Percentiles rank a stretch among this genome's conserved stretches.
These are phyloP conservation scores for Diplodia intermedia DNA, from an alignment of 2,329 filamentous ascomycete genomes.

Conservation along the genomic window DNA sequence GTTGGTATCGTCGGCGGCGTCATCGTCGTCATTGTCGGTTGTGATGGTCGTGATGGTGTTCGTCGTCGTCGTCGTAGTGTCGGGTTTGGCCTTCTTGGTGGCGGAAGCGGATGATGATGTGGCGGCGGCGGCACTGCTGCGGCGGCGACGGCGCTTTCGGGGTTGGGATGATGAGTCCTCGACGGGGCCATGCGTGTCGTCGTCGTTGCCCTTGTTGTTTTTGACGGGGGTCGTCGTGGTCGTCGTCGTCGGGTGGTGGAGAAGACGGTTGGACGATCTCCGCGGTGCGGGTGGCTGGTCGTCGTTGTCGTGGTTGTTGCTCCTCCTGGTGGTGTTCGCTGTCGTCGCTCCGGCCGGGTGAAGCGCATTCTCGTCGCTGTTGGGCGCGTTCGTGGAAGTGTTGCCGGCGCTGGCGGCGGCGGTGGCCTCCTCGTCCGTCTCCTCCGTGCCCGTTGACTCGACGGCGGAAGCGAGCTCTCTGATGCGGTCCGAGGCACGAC, in stretches of 20 bases:
- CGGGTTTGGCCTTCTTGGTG: too few relatives aligned
- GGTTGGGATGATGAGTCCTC: too few relatives aligned
- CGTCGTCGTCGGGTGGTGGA: too few relatives aligned
- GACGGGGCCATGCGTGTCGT: too few relatives aligned
- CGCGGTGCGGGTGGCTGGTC: too few relatives aligned
- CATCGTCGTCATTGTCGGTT: neutral
- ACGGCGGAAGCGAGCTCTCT: neutral
- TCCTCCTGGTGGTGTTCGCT: neutral
- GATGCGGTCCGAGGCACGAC: constrained; percentile 2
- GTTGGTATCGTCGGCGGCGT: neutral
- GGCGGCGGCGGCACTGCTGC: too few relatives aligned
- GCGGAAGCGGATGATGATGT: too few relatives aligned
- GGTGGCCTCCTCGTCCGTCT: neutral
- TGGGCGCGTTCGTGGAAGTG: neutral
- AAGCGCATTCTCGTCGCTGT: neutral
- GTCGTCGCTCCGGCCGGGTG: neutral
- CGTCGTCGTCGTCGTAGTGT: neutral
- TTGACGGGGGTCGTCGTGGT: too few relatives aligned
- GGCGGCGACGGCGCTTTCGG: too few relatives aligned
- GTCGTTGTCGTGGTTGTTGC: too few relatives aligned
- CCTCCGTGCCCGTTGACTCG: neutral
- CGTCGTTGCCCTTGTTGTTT: too few relatives aligned
- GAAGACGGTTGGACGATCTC: too few relatives aligned
- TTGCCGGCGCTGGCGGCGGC: neutral
- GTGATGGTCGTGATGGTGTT: neutral